Evolutionary conservation across 2,329 filamentous ascomycete species (phyloP), one percentile per base, ranked within the genome.

Genomic region (Colletotrichum sp.): DNA sequence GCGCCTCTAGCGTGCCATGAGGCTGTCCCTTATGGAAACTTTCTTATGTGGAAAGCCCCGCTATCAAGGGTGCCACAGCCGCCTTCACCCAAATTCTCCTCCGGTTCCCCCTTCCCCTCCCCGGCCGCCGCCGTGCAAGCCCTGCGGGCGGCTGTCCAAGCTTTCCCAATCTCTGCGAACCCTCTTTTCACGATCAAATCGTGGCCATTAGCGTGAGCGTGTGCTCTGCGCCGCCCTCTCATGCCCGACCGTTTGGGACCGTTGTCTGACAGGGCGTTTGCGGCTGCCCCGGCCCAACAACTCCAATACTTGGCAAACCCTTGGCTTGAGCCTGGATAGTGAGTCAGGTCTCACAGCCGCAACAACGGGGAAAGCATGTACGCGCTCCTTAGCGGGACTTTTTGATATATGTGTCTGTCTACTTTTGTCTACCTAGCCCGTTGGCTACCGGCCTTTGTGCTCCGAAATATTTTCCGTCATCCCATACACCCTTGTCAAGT

Each of bases 221-320:
- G 39, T 44, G 69, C 60, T 22, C 24, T 63, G 10, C 52, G 36
- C 72, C 63, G 39, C 18, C 57, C 32, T 28, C 48, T 65, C 34
- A 57, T 26, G 34, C 44, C 70, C 73, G 55, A 36, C 44, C 16
- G 57, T 73, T 75, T 73, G 59, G 73, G 32, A 68, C 70, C 64
- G 64, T 57, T 59, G 55, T 68, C 57, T 57, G 39, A 39, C 68
- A 62, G 55, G 36, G 55, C 68, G 68, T 52, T 70, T 62, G 57
- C 73, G 73, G 64, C 64, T 65, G 73, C 30, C 55, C 55, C 64
- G 34, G 44, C 16, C 57, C 55, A 34, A 65, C 24, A 44, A 32
- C 34, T 16, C 16, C 36, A 48, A 22, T 48, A 48, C 44, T 22
- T 48, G 44, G 44, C 44, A 24, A 60, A 24, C 69, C 32, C 69